Conservation (phyloP, 441 rosid genomes). For the Macaranga tanarius region DNA sequence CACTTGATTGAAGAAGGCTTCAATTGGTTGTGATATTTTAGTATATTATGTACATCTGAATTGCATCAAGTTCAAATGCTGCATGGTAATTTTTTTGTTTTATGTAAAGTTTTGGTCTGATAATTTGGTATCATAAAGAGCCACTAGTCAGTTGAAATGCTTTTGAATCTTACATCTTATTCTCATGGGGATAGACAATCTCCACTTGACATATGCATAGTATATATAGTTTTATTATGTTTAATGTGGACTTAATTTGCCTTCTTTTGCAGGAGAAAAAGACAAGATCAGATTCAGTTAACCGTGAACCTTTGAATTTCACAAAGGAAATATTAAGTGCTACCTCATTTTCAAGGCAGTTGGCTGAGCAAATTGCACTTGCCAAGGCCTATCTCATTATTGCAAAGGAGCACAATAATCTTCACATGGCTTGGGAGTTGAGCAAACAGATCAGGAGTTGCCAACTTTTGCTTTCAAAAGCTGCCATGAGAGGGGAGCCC, state of each 20-base stretch:
- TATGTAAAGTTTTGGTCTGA: background rate
- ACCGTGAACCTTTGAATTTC: conserved; percentile 48
- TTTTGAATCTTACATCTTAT: background rate
- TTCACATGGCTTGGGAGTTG: conserved; percentile 86
- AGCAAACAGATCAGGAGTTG: conserved; percentile 76
- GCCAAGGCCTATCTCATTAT: conserved; percentile 96
- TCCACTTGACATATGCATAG: background rate
- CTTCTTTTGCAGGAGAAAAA: conserved; percentile 50
- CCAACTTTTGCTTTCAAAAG: conserved; percentile 85
- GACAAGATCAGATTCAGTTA: conserved; percentile 37
- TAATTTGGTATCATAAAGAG: background rate
- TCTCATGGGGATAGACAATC: background rate
- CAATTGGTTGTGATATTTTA: background rate
- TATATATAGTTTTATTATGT: background rate
- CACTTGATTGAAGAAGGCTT: background rate
- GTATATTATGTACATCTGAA: too few relatives aligned
- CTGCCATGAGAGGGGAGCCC: conserved; percentile 80
- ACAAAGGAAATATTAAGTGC: conserved; percentile 71
- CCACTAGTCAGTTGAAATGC: background rate
- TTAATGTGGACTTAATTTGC: conserved; percentile 20
- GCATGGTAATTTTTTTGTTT: background rate
- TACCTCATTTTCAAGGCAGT: conserved; percentile 72
- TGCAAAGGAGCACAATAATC: conserved; percentile 91
- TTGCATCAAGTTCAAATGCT: background rate
- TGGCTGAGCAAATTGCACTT: conserved; percentile 87